Evolutionary conservation across 1,284 basidiomycete genomes (phyloP), one percentile per base, ranked within the genome.

Genomic region (Takashimella tepidaria): DNA sequence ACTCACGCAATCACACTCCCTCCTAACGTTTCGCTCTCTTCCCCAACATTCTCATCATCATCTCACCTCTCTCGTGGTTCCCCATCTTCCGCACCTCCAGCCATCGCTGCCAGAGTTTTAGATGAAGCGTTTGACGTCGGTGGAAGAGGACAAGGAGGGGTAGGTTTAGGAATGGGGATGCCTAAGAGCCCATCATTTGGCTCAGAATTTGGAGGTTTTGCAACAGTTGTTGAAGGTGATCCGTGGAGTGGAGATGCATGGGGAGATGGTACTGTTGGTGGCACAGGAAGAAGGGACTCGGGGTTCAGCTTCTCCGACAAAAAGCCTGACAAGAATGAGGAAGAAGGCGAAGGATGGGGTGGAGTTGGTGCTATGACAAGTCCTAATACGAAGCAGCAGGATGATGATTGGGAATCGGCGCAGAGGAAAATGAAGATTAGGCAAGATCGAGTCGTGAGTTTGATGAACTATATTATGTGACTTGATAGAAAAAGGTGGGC

Each of bases 351-450:
- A 2, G 59, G 60, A 4, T 66, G 67, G 63, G 60, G 66, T 25
- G 66, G 58, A 12, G 54, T 41, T 21, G 44, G 50, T 27, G 31
- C 21, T 16, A 24, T 45, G 12, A 1, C 44, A 5, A 21, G 44
- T 25, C 26, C 46, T 19, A 26, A 24, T 24, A 19, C 13, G 19
- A 44, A 21, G 3, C n/a, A 40, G 4, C 55, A 58, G 41, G 67
- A 74, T 24, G 44, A 61, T 23, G 68, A 70, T 48, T 74, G 72
- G 72, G 70, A 70, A 50, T 58, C 57, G 16, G 72, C 67, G 1
- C 72, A 72, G 56, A 47, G 65, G 46, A 56, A 57, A 21, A 64
- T 73, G 10, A 49, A 56, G 23, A 24, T 68, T 4, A 56, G 59
- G 22, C 61, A 72, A 43, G 58, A 67, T 40, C 54, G 68, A 53